Evolutionary conservation across 2,329 filamentous ascomycete genomes (phyloP).

Genomic region (Chaetoscypha palmicola): DNA sequence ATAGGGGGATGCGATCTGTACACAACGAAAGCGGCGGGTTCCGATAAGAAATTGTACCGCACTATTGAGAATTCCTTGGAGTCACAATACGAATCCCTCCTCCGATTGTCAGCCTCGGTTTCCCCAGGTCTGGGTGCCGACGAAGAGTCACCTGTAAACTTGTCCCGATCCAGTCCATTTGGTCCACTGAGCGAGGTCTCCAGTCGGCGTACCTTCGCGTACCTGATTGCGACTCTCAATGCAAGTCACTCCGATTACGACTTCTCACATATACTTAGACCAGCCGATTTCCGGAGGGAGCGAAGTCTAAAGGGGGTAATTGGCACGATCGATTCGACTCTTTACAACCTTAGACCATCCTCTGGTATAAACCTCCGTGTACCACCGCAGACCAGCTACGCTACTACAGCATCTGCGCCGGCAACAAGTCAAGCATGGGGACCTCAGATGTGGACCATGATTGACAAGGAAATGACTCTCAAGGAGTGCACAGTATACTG

Average conservation of each 20-base stretch:
- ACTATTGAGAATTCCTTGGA: conserved; percentile 88
- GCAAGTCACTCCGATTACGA: conserved; percentile 96
- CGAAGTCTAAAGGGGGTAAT: conserved; percentile 73
- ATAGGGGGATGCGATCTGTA: conserved; percentile 93
- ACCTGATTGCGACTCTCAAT: conserved; percentile 92
- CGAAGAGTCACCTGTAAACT: conserved; percentile 56
- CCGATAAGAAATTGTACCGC: conserved; percentile 96
- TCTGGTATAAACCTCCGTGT: conserved; percentile 35
- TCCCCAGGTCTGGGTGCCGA: conserved; percentile 75
- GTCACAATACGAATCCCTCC: conserved; percentile 80
- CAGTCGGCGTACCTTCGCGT: conserved; percentile 87
- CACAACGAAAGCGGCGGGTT: conserved; percentile 91
- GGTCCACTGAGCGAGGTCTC: conserved; percentile 82
- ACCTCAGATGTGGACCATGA: conserved; percentile 81
- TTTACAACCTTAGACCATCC: conserved; percentile 76
- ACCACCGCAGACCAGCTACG: conserved; percentile 33
- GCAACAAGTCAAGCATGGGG: conserved; percentile 64
- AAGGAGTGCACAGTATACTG: conserved; percentile 84
- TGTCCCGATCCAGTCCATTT: conserved; percentile 85
- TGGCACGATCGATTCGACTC: conserved; percentile 77
- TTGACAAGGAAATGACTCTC: conserved; percentile 92
- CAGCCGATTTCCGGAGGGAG: conserved; percentile 84
- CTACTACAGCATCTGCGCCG: conserved; percentile 33
- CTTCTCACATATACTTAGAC: conserved; percentile 85
- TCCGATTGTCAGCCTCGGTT: conserved; percentile 79